Base-by-base conservation (phyloP, 1,139 yeast genomes). In the Saccharomyces pastorianus region DNA sequence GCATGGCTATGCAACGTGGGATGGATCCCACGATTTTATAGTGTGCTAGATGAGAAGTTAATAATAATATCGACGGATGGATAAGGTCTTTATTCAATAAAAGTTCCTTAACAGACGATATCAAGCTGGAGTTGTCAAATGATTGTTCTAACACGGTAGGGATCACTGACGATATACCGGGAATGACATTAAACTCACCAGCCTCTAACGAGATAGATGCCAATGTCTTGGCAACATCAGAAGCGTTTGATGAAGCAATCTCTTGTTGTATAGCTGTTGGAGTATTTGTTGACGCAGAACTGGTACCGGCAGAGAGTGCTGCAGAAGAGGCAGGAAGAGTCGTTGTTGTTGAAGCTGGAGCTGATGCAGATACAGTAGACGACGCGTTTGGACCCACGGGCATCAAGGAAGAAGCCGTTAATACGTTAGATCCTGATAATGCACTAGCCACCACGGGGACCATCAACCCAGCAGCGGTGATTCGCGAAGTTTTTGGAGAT, bases 1-100 rank as follows among this genome's bases (percentile, higher is more conserved):
- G 75, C 96, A 93, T 90, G 34, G 89, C 84, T 60, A 78, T 76
- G 68, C 96, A 87, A 62, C 99, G 80, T 29, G 88, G 84, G 13
- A 84, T 87, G 0, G 97, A 89, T 0, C 99, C 99, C 25, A 91
- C 95, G 49, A 91, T 81, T 61, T 84, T 82, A 69, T 89, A 91
- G 49, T 89, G 83, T 9, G 96, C 86, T 62, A 85, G 84, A 64
- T 88, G 87, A 60, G 89, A 80, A 1, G 96, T 85, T 58, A 95
- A 76, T 23, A 90, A 77, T 52, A 90, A 75, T 48, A 93, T 83
- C 1, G 88, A 82, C 0, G 98, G 98, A 70, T 95, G 99, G 23
- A 93, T 89, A 53, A 88, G 82, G 58, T 83, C 67, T 51, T 62
- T 66, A 51, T 67, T 67, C 6, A 66, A 51, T 25, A 69, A 54